Base-by-base conservation (phyloP, 2,329 filamentous ascomycete genomes). In the Plenodomus lindquistii region DNA sequence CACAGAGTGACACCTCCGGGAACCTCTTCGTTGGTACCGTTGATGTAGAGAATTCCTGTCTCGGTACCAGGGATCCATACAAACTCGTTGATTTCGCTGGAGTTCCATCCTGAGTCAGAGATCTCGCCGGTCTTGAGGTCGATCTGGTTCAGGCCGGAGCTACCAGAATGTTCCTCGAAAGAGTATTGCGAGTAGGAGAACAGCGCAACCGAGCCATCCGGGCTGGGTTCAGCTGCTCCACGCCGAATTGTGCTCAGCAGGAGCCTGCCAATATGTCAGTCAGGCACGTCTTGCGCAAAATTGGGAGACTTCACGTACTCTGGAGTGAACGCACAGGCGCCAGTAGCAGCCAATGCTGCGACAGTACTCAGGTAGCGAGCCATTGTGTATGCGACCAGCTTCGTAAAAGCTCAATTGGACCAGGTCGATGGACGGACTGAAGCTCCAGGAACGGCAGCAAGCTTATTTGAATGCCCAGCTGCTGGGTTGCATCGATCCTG, bases 181-280 rank as follows among this genome's bases (percentile, higher is more conserved):
- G 86, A 92, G 72, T 96, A 96, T 10, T 87, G 83, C 1, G 87
- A 88, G 20, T 84, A 81, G 31, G 85, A 84, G 66, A 86, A 89
- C 16, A 91, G 73, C 34, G 85, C 80, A 46, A 83, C 75, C 38
- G 81, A 81, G 42, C 88, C 88, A 43, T 81, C 77, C 27, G 78
- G 70, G 69, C 90, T 92, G 13, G 89, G 88, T 2, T 83, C 72
- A 46, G 84, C 87, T 11, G 83, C 70, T 21, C 85, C 86, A 43
- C 89, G 84, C 50, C 88, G 84, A 21, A 89, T 87, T n/a, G 87
- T 87, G 59, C 85, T 85, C 60, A 93, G 79, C 54, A 93, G 50
- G 31, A 65, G 59, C 50, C 69, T 71, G 36, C 44, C 18, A 6
- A 15, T 21, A n/a, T 37, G 47, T 52, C 36, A 50, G 34, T 41